phyloP scores from a whole-genome alignment of 1,284 basidiomycete genomes.

The Irpex rosettiformis region DNA sequence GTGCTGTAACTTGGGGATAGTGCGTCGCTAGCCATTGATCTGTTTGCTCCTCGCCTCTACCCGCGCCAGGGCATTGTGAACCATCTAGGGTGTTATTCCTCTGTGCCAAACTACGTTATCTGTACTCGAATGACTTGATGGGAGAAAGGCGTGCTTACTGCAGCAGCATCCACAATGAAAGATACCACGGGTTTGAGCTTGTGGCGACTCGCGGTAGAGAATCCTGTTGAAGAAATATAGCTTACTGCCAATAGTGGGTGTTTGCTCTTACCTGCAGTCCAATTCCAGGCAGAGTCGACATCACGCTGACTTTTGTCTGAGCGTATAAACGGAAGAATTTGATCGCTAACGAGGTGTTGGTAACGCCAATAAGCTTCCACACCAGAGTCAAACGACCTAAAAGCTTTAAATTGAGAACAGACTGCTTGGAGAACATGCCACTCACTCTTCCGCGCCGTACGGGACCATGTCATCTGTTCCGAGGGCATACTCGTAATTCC shows the following conservation, averaged over 20 bases:
- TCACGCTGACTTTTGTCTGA: conserved; percentile 62
- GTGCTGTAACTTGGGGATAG: conserved; percentile 50
- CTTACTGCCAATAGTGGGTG: neutral
- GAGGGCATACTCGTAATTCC: conserved; percentile 59
- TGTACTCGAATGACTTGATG: too few species aligned
- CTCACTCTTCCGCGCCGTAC: conserved; percentile 70
- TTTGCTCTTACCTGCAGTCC: conserved; percentile 53
- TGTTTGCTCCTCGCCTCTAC: conserved; percentile 42
- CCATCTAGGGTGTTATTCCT: conserved; percentile 76
- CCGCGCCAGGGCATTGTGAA: conserved; percentile 61
- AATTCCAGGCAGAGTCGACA: conserved; percentile 64
- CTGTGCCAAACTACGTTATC: conserved; percentile 22
- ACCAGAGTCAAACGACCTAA: conserved; percentile 51
- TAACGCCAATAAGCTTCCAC: conserved; percentile 50
- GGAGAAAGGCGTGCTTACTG: neutral
- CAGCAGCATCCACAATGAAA: conserved; percentile 37
- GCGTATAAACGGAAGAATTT: conserved; percentile 62
- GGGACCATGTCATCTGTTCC: conserved; percentile 58
- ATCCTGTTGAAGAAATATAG: conserved; percentile 26
- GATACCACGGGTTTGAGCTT: conserved; percentile 37
- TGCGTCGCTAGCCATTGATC: conserved; percentile 54
- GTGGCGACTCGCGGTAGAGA: conserved; percentile 33
- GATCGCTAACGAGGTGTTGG: conserved; percentile 37
- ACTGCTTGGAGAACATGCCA: neutral
- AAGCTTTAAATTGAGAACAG: neutral